Evolutionary conservation across 2,329 filamentous ascomycete genomes (phyloP).

Genomic region (Calycina herbarum): DNA sequence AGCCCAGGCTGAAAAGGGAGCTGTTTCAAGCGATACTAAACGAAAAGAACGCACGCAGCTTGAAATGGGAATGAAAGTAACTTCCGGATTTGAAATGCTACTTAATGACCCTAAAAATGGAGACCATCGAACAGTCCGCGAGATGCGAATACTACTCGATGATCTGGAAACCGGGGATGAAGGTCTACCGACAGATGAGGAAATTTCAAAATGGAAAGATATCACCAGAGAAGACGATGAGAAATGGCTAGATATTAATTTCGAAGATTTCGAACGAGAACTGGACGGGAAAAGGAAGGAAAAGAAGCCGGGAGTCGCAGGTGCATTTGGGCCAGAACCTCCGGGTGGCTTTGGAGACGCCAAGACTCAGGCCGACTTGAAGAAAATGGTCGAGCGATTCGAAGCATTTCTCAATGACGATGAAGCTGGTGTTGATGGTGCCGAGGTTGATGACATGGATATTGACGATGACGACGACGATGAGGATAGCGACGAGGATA

Average conservation of each 20-base stretch:
- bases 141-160: conserved; percentile 73
- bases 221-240: conserved; percentile 73
- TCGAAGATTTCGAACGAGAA: conserved; percentile 83
- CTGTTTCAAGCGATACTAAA: conserved; percentile 29
- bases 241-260: conserved; percentile 89
- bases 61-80: conserved; percentile 86
- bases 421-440: conserved; percentile 75
- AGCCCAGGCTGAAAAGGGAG: conserved; percentile 34
- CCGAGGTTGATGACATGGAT: conserved; percentile 71
- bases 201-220: conserved; percentile 70
- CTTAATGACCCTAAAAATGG: conserved; percentile 65
- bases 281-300: conserved; percentile 54
- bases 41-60: conserved; percentile 33
- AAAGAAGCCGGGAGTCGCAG: conserved; percentile 30
- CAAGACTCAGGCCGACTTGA: conserved; percentile 71
- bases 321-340: conserved; percentile 32
- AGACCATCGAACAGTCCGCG: conserved; percentile 68
- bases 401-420: conserved; percentile 89
- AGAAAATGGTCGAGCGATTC: conserved; percentile 92
- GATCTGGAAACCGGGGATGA: conserved; percentile 57
- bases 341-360: conserved; percentile 62
- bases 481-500: conserved; percentile 51
- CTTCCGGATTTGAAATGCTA: conserved; percentile 90
- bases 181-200: conserved; percentile 66
- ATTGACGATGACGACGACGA: conserved; percentile 51